Evolutionary conservation across 805 yeast genomes (phyloP).

Genomic region (Jamesozyma piceae): DNA sequence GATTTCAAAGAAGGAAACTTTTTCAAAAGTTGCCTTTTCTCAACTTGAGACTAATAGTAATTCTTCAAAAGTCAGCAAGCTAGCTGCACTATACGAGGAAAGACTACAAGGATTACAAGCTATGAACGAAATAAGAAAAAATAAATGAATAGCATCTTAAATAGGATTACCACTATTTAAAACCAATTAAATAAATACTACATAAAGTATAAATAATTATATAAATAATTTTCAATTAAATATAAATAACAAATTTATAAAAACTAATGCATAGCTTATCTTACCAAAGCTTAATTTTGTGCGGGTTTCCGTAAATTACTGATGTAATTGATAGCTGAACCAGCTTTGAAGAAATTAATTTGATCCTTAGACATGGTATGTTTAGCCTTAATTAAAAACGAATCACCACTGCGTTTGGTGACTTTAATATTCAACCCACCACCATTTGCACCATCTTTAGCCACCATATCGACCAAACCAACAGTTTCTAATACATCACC

Average conservation of each 20-base stretch:
- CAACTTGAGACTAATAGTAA: constrained; percentile 44
- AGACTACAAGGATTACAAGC: constrained; percentile 35
- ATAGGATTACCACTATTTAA: not conserved
- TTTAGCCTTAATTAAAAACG: constrained; percentile 62
- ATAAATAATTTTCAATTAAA: constrained; percentile 1
- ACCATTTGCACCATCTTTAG: constrained; percentile 79
- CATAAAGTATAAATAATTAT: not conserved
- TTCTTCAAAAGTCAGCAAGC: constrained; percentile 54
- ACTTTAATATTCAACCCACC: constrained; percentile 66
- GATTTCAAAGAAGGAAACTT: constrained; percentile 13
- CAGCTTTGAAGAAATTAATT: constrained; percentile 91
- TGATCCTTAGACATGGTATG: constrained; percentile 98
- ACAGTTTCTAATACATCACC: constrained; percentile 74
- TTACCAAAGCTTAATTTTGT: constrained; percentile 1
- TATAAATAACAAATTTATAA: no score
- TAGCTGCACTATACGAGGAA: constrained; percentile 58
- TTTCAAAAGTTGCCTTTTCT: constrained; percentile 30
- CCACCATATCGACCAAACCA: constrained; percentile 65
- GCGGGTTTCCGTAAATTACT: constrained; percentile 43
- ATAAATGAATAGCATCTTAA: constrained; percentile 2
- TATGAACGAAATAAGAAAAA: constrained; percentile 26
- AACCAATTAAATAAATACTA: not conserved
- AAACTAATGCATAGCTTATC: no score
- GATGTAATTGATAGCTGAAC: constrained; percentile 90
- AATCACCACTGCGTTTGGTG: constrained; percentile 63